These are phyloP conservation scores for Amphicarpaea edgeworthii DNA, from an alignment of 306 rosid genomes.

Conservation along the genomic window DNA sequence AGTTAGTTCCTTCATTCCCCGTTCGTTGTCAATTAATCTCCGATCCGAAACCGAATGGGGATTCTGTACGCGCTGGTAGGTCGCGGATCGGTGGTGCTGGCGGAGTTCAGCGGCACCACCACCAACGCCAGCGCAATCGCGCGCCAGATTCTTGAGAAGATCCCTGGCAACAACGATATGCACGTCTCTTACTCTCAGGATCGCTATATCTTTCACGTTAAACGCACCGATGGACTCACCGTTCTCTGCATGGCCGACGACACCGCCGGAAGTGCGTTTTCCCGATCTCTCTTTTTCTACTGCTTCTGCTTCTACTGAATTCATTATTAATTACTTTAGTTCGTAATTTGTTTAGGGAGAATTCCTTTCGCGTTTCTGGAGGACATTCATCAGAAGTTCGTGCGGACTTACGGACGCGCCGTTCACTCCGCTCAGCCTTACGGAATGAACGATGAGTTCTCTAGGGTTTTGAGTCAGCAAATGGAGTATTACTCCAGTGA, in stretches of 20 bases:
- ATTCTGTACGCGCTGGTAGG: conserved; percentile 85
- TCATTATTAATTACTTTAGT: too few species aligned
- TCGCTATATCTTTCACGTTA: conserved; percentile 87
- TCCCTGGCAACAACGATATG: conserved; percentile 77
- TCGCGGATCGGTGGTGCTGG: conserved; percentile 91
- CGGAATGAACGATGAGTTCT: conserved; percentile 94
- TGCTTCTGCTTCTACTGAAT: too few species aligned
- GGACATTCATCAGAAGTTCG: conserved; percentile 93
- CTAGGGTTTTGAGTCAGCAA: conserved; percentile 93
- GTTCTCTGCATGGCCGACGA: conserved; percentile 99
- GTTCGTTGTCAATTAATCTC: neutral
- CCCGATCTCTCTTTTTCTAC: too few species aligned
- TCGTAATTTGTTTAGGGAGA: conserved; percentile 70
- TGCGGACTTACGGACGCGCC: conserved; percentile 88
- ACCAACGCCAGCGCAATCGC: conserved; percentile 90
- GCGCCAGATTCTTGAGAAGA: conserved; percentile 82
- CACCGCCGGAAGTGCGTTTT: conserved; percentile 73
- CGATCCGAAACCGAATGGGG: conserved; percentile 59
- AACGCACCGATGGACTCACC: conserved; percentile 98
- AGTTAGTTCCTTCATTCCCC: neutral
- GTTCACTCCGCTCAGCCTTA: conserved; percentile 85
- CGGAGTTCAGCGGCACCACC: conserved; percentile 77
- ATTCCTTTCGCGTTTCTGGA: conserved; percentile 94
- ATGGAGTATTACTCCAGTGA: conserved; percentile 89
- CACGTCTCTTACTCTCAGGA: conserved; percentile 96